A percentile compares a stretch with the other conserved stretches of the same genome.
These are phyloP conservation scores for Kazachstania sp. DNA, from an alignment of 1,139 yeast species.

Conservation along the genomic window DNA sequence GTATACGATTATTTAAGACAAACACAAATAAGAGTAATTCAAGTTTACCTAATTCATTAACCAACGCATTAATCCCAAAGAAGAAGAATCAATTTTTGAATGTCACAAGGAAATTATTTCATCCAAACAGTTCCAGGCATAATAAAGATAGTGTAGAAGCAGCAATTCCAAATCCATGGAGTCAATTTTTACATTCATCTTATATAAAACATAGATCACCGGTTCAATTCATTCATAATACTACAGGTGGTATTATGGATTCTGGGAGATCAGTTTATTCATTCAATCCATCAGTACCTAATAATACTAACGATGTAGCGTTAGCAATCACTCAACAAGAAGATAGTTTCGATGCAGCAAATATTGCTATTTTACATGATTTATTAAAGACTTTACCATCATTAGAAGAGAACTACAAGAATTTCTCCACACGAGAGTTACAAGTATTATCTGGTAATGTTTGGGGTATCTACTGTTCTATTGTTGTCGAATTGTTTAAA, in stretches of 20 bases:
- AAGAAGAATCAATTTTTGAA: conserved; percentile 11
- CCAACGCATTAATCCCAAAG: conserved; percentile 2
- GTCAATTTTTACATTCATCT: conserved; percentile 28
- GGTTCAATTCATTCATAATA: conserved; percentile 24
- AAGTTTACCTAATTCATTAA: conserved; percentile 6
- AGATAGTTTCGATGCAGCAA: conserved; percentile 16
- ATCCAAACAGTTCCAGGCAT: conserved; percentile 15
- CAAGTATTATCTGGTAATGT: conserved; percentile 27
- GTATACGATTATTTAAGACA: conserved; percentile 2
- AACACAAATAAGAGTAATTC: conserved; percentile 10
- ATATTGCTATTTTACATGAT: conserved; percentile 26
- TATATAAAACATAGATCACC: conserved; percentile 27
- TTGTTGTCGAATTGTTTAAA: conserved; percentile 26
- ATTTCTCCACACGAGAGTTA: conserved; percentile 25
- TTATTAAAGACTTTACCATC: conserved; percentile 28
- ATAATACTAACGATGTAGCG: conserved; percentile 12
- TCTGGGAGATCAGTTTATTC: conserved; percentile 24
- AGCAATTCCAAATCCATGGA: conserved; percentile 21
- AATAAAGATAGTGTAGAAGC: conserved; percentile 18
- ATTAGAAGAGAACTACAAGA: conserved; percentile 26
- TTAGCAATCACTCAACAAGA: conserved; percentile 15
- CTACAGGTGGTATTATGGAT: conserved; percentile 21
- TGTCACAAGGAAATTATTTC: conserved; percentile 21
- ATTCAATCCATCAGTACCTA: conserved; percentile 17
- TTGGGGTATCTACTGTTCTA: conserved; percentile 29